Percentiles rank a stretch among this genome's conserved stretches.
Conservation (phyloP, 2,329 filamentous ascomycete species). For the Ascocoryne sarcoides region DNA sequence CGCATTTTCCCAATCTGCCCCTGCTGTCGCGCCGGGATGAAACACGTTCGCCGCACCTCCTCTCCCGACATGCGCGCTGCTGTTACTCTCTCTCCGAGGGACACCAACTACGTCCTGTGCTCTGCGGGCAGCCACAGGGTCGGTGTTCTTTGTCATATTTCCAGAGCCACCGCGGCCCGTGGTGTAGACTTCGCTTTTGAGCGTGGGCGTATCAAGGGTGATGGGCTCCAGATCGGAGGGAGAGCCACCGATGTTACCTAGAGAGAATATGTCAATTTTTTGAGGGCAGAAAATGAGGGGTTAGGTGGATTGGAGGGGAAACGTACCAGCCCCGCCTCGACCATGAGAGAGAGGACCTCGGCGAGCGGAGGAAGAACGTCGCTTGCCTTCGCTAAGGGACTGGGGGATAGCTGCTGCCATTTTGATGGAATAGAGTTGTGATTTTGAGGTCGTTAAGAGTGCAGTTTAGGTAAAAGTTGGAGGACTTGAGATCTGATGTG, state of each 20-base stretch:
- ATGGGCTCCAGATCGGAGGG: constrained; percentile 41
- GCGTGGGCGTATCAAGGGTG: constrained; percentile 71
- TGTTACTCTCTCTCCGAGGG: constrained; percentile 45
- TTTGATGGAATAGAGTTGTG: background rate
- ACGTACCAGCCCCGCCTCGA: constrained; percentile 62
- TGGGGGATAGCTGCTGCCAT: constrained; percentile 16
- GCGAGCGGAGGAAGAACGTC: constrained; percentile 15
- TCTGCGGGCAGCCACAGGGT: constrained; percentile 64
- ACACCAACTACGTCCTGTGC: constrained; percentile 71
- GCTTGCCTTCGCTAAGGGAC: constrained; percentile 13
- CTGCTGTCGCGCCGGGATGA: constrained; percentile 33
- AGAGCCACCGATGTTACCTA: constrained; percentile 56
- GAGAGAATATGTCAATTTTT: constrained; percentile 1
- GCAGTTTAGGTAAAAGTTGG: background rate
- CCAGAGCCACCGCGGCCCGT: constrained; percentile 83
- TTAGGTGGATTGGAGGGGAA: constrained; percentile 2
- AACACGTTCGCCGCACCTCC: constrained; percentile 68
- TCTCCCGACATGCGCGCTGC: constrained; percentile 58
- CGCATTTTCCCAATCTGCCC: constrained; percentile 22
- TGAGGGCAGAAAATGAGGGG: background rate
- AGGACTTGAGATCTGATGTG: background rate
- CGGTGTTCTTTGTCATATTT: constrained; percentile 72
- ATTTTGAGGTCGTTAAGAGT: background rate
- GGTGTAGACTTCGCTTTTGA: constrained; percentile 78
- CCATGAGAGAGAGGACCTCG: constrained; percentile 48